phyloP scores from a whole-genome alignment of 2,329 filamentous ascomycete species.

The Ophiostoma ulmi region DNA sequence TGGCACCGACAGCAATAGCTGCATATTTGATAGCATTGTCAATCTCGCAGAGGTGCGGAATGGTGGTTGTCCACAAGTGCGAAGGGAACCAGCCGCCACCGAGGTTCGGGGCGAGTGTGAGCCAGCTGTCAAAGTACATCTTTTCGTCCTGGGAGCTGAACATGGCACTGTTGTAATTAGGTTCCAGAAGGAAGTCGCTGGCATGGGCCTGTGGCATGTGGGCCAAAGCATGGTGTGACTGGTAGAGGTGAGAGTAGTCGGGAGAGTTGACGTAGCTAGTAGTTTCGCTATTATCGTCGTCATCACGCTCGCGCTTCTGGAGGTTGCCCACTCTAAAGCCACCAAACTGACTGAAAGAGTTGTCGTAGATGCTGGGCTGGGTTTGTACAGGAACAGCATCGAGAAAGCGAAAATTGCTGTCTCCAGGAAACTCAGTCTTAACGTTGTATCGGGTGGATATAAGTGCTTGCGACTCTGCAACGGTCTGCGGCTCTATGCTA shows the following conservation, averaged over 20 bases:
- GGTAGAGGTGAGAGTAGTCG: not conserved
- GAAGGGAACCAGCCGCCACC: conserved; percentile 34
- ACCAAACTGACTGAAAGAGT: not conserved
- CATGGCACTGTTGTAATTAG: conserved; percentile 23
- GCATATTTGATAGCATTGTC: conserved; percentile 37
- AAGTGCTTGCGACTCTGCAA: not conserved
- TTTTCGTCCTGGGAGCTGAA: conserved; percentile 28
- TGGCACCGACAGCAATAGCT: conserved; percentile 37
- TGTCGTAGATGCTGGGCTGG: not conserved
- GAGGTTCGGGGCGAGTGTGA: conserved; percentile 28
- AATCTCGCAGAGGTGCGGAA: conserved; percentile 35
- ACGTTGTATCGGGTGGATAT: not conserved
- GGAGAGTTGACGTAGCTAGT: not conserved
- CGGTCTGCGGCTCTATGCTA: not conserved
- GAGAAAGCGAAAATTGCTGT: not conserved
- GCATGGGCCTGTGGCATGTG: not conserved
- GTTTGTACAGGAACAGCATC: not conserved
- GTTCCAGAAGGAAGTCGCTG: conserved; percentile 16
- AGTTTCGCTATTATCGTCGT: not conserved
- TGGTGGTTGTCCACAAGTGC: conserved; percentile 35
- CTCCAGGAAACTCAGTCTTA: not conserved
- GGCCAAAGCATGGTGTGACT: not conserved
- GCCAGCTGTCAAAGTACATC: conserved; percentile 32
- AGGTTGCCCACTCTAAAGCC: not conserved
- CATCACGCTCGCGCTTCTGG: conserved; percentile 19